Evolutionary conservation across 768 basidiomycete species (phyloP).

Genomic region (Suillus variegatus): DNA sequence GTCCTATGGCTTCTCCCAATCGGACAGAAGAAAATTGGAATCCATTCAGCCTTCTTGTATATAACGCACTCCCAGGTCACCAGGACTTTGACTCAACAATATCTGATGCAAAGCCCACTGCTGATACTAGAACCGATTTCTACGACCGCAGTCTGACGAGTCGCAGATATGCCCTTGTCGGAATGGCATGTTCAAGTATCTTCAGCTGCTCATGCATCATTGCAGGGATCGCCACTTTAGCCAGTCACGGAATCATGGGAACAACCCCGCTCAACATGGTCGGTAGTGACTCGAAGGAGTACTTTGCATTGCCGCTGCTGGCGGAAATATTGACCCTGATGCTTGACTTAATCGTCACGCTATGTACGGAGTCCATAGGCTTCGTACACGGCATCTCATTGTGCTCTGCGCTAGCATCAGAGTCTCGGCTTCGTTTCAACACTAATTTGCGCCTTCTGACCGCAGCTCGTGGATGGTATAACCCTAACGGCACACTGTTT

Average conservation of each 20-base stretch:
- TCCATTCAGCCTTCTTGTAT: neutral
- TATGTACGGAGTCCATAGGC: constrained; percentile 33
- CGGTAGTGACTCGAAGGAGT: too few species aligned
- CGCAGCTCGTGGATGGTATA: constrained; percentile 19
- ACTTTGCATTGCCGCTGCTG: too few species aligned
- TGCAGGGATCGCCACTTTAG: neutral
- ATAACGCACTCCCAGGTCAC: neutral
- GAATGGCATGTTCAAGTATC: neutral
- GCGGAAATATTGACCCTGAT: constrained; percentile 24
- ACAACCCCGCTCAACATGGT: too few species aligned
- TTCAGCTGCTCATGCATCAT: neutral
- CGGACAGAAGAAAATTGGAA: neutral
- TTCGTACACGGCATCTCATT: constrained; percentile 27
- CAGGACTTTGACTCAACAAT: neutral
- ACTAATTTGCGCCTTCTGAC: constrained; percentile 31
- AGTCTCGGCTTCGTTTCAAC: constrained; percentile 28
- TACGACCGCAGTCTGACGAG: neutral
- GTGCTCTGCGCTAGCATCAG: constrained; percentile 28
- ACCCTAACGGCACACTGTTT: constrained; percentile 24
- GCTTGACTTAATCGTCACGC: constrained; percentile 26
- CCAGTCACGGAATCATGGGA: neutral
- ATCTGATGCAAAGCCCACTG: neutral
- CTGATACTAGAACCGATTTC: neutral
- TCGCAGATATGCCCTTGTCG: neutral
- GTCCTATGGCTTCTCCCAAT: neutral